Evolutionary conservation across 768 basidiomycete species (phyloP).

Genomic region (Steccherinum ochraceum): DNA sequence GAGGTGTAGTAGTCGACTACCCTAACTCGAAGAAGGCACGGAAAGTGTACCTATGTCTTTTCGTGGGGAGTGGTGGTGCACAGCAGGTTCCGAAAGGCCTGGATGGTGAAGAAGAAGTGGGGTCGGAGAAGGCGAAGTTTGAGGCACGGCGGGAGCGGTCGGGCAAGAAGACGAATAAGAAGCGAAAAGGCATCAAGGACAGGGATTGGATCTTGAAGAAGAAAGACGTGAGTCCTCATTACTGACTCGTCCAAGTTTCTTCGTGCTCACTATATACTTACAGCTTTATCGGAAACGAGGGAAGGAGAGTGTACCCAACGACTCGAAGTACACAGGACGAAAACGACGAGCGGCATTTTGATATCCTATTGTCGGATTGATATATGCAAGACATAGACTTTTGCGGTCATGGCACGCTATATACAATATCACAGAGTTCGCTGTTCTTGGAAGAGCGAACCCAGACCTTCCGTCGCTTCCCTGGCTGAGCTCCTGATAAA

Average conservation of each 20-base stretch:
- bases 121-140: constrained; percentile 56
- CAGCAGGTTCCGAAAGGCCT: constrained; percentile 73
- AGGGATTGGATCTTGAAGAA: constrained; percentile 95
- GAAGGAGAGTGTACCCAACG: constrained; percentile 76
- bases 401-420: not conserved
- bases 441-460: constrained; percentile 29
- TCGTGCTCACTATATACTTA: constrained; percentile 5
- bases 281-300: constrained; percentile 82
- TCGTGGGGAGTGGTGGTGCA: constrained; percentile 72
- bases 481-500: constrained; percentile 74
- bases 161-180: constrained; percentile 44
- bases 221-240: constrained; percentile 66
- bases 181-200: constrained; percentile 67
- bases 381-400: not conserved
- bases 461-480: constrained; percentile 48
- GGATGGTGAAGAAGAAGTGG: constrained; percentile 55
- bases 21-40: constrained; percentile 94
- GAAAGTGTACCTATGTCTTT: constrained; percentile 91
- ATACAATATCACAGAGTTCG: not conserved
- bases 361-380: constrained; percentile 11
- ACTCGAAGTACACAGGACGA: constrained; percentile 90
- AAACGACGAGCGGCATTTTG: constrained; percentile 78
- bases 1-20: constrained; percentile 94
- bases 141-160: constrained; percentile 71
- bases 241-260: not conserved